Evolutionary conservation across 306 rosid genomes (phyloP).

Genomic region (Vigna hirtella): DNA sequence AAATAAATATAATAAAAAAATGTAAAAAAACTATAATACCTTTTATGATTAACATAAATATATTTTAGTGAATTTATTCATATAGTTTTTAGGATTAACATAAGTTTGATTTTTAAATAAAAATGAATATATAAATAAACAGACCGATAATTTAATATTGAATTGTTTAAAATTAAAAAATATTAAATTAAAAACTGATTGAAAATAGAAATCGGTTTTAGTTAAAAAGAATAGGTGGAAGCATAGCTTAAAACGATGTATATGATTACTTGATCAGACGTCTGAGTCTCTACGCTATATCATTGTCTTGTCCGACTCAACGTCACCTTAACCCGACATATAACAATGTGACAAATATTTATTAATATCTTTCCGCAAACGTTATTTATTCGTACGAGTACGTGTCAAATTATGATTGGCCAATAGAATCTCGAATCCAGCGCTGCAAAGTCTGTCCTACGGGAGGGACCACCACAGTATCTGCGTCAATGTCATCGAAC

Average conservation of each 20-base stretch:
- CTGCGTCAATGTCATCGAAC: conserved; percentile 59
- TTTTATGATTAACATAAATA: too few species aligned
- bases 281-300: conserved; percentile 46
- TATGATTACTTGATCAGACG: conserved; percentile 48
- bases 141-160: too few species aligned
- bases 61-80: too few species aligned
- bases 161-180: too few species aligned
- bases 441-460: conserved; percentile 16
- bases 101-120: too few species aligned
- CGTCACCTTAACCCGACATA: conserved; percentile 65
- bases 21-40: too few species aligned
- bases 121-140: too few species aligned
- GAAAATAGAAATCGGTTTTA: too few species aligned
- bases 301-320: conserved; percentile 55
- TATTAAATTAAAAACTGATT: too few species aligned
- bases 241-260: not conserved
- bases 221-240: too few species aligned
- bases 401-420: conserved; percentile 48
- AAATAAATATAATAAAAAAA: too few species aligned
- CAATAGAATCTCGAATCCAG: conserved; percentile 39
- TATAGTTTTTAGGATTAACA: too few species aligned
- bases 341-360: conserved; percentile 45
- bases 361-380: conserved; percentile 43
- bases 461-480: conserved; percentile 60
- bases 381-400: not conserved